These are phyloP conservation scores for Beta lomatogona DNA, from an alignment of 179 eudicot genomes.

Conservation along the genomic window DNA sequence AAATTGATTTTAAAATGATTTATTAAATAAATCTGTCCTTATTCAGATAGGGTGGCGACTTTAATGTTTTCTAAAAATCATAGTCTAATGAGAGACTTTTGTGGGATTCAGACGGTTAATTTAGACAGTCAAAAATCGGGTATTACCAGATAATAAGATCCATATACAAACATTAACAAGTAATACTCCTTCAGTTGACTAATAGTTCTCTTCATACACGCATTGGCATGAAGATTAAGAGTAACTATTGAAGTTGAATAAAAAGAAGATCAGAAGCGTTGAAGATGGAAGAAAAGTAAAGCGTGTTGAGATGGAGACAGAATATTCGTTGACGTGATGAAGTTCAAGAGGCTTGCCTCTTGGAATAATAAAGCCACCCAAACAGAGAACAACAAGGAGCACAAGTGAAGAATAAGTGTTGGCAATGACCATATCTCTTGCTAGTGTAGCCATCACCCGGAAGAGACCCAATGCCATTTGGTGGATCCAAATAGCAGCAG, in stretches of 20 bases:
- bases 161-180: neutral
- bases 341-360: too few relatives aligned
- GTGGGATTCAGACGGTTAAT: too few relatives aligned
- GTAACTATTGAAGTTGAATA: neutral
- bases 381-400: conserved; percentile 55
- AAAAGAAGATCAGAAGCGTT: neutral
- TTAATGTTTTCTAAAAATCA: too few relatives aligned
- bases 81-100: too few relatives aligned
- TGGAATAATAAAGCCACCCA: conserved; percentile 57
- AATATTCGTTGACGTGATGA: neutral
- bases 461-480: conserved; percentile 96
- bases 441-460: conserved; percentile 68
- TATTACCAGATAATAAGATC: neutral
- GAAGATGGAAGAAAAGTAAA: neutral
- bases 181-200: neutral
- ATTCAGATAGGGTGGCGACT: too few relatives aligned
- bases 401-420: conserved; percentile 69
- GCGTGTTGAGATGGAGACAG: neutral
- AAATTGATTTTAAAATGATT: too few relatives aligned
- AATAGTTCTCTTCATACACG: neutral
- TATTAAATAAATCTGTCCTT: too few relatives aligned
- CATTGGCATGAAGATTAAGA: neutral
- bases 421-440: conserved; percentile 84
- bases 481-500: conserved; percentile 67
- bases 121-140: too few relatives aligned